Evolutionary conservation across 306 rosid genomes (phyloP), one percentile per base, ranked within the genome.

Genomic region (Malus asiatica): DNA sequence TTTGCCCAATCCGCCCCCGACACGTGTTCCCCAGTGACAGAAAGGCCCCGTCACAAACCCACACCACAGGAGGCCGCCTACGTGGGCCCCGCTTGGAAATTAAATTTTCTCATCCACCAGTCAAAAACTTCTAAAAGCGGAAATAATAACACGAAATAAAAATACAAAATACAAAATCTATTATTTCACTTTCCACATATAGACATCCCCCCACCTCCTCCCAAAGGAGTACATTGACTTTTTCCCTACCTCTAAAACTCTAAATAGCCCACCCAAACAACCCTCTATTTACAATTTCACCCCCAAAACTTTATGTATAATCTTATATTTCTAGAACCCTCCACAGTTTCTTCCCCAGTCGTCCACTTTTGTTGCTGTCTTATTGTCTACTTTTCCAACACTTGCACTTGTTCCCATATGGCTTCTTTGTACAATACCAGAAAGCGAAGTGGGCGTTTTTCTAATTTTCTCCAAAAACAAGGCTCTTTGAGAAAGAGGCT

Each of bases 291-390:
- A 89, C 99, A 92, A 45, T 76, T 79, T 72, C 79, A 51, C 55
- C 46, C 87, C 87, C 89, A 88, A 84, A 85, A 88, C 91, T 87
- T 87, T 88, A 84, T 52, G 90, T 89, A 92, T 90, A 88, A 83
- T 84, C 77, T 11, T 32, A 27, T 5, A 61, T 82, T 86, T 62
- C 76, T 68, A 73, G 72, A 58, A 72, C 71, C 70, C 71, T 33
- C 46, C 70, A 10, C 70, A 4, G 3, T 18, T 11, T 4, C 19
- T 66, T 48, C 76, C 76, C 76, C 68, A 69, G 83, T 80, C 87
- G 85, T 80, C 82, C 88, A 77, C 78, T 75, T 79, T 79, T 74
- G 20, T 12, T 32, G 4, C 30, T 1, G 79, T 77, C 77, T 77
- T 88, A 81, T 84, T 79, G 71, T 66, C 87, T 78, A 73, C 57